Evolutionary conservation across 192 early-diverging fungal species (phyloP), one percentile per base, ranked within the genome.

Genomic region (Linnemannia elongata): DNA sequence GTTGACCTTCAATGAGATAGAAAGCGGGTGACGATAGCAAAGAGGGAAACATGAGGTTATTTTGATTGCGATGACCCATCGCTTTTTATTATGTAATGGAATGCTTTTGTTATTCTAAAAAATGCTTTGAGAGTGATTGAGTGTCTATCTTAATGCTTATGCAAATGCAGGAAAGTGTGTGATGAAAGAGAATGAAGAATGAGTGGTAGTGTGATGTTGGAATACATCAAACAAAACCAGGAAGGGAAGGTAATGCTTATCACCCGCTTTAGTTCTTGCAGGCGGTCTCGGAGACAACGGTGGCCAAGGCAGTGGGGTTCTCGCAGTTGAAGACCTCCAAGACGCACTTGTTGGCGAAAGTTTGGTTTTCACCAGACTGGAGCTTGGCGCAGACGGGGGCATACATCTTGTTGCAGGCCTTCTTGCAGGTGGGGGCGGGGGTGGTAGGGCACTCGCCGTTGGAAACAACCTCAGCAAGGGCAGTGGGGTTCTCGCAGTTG

Each of bases 361-460:
- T 72, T 22, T 38, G n/a, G 70, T 33, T 72, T 8, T 72, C 38
- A 18, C 70, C 70, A 39, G 38, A 42, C 36, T 39, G 22, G 39
- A 72, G 41, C 36, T 71, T 71, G 69, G 69, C 69, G 20, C 69
- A 71, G 38, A 71, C 69, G 69, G 69, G 69, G 69, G 35, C 69
- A 24, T 41, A 71, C 3, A 71, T n/a, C 38, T 71, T 71, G 69
- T 18, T 41, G 69, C 69, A 71, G 69, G 69, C 35, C 69, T 71
- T 71, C 20, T 71, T 71, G 69, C 69, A 24, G 35, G 15, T 12
- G 17, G 47, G 47, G 13, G 47, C 69, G 17, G 69, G 35, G 10
- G 20, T 33, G 22, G 41, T 17, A 20, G 69, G 69, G 38, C 41
- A 42, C 20, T 33, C 41, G 69, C 22, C 22, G 7, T 33, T 35